Evolutionary conservation across 2,329 filamentous ascomycete species (phyloP).

Genomic region (Passalora sequoiae): DNA sequence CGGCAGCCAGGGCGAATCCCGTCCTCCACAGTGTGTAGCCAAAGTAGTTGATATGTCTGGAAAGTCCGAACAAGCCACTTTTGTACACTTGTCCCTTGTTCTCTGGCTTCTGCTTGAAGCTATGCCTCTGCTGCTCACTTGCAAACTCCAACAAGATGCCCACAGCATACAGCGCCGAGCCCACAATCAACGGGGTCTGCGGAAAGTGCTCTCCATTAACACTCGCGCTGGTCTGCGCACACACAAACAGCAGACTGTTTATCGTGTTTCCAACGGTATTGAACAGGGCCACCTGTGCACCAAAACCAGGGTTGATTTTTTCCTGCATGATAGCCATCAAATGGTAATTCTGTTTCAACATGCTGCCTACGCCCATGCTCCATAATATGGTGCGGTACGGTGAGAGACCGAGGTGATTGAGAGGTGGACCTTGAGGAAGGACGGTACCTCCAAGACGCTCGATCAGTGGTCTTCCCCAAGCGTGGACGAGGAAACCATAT

Average conservation of each 20-base stretch:
- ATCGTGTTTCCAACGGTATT: slow-evolving; percentile 54
- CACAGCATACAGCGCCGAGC: slow-evolving; percentile 45
- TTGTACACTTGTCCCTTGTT: slow-evolving; percentile 51
- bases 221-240: slow-evolving; percentile 45
- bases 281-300: slow-evolving; percentile 45
- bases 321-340: slow-evolving; percentile 46
- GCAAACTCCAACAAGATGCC: slow-evolving; percentile 53
- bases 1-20: slow-evolving; percentile 46
- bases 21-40: slow-evolving; percentile 50
- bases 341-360: slow-evolving; percentile 56
- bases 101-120: slow-evolving; percentile 47
- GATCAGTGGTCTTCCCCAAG: slow-evolving; percentile 41
- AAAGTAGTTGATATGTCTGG: slow-evolving; percentile 53
- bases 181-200: slow-evolving; percentile 44
- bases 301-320: slow-evolving; percentile 43
- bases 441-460: slow-evolving; percentile 42
- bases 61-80: slow-evolving; percentile 46
- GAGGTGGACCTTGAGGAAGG: slow-evolving; percentile 39
- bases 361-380: slow-evolving; percentile 49
- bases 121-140: slow-evolving; percentile 53
- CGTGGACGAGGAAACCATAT: slow-evolving; percentile 46
- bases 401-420: slow-evolving; percentile 44
- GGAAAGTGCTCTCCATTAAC: slow-evolving; percentile 38
- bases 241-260: slow-evolving; percentile 53
- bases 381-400: slow-evolving; percentile 50